These are phyloP conservation scores for Venturia carpophila DNA, from an alignment of 2,329 filamentous ascomycete species.

Conservation along the genomic window DNA sequence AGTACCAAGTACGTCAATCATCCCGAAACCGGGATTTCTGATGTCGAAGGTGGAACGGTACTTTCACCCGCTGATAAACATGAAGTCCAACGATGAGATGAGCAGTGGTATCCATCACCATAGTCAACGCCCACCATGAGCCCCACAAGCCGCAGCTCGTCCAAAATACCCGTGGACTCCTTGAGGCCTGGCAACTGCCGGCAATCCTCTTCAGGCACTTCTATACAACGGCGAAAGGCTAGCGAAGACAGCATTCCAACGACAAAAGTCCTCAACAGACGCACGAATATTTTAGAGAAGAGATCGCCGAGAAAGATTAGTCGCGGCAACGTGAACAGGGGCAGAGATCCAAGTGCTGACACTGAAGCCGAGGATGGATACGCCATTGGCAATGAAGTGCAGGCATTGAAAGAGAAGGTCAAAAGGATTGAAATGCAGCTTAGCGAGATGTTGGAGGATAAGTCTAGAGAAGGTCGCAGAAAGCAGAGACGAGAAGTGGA, in stretches of 20 bases:
- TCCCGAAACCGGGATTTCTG: background rate
- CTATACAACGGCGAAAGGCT: background rate
- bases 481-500: slow-evolving; percentile 2
- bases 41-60: background rate
- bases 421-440: slow-evolving; percentile 5
- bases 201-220: slow-evolving; percentile 5
- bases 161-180: background rate
- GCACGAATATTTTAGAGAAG: background rate
- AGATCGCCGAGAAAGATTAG: background rate
- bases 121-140: background rate
- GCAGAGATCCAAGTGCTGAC: slow-evolving; percentile 1
- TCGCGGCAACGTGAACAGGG: slow-evolving; percentile 6
- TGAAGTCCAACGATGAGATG: background rate
- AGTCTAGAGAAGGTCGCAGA: background rate
- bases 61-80: background rate
- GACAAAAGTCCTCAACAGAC: slow-evolving; percentile 6
- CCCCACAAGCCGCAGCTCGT: background rate
- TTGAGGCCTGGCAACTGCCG: background rate
- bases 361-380: slow-evolving; percentile 10
- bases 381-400: slow-evolving; percentile 12
- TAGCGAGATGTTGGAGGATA: background rate
- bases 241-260: background rate
- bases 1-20: slow-evolving; percentile 10
- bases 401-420: slow-evolving; percentile 14
- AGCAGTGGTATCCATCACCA: background rate